phyloP scores from a whole-genome alignment of 768 basidiomycete genomes.

The Rhodotorula toruloides region DNA sequence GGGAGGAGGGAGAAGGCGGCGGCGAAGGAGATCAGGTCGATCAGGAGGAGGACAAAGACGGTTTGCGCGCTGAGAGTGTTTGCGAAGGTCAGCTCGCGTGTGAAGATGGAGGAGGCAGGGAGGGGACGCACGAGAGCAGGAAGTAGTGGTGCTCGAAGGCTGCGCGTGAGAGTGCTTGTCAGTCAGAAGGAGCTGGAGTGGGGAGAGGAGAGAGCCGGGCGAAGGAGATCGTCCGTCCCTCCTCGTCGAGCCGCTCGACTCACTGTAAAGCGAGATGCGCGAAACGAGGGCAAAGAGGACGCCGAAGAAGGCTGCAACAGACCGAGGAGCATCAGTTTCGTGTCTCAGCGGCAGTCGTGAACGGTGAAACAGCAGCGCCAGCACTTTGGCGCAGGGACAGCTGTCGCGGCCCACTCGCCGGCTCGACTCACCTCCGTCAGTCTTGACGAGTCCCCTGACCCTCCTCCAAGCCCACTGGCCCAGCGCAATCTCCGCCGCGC shows the following conservation, averaged over 20 bases:
- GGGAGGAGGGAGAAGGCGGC: slow-evolving; percentile 25
- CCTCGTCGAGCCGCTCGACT: no score
- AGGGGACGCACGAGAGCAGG: slow-evolving; percentile 29
- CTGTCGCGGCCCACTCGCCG: no score
- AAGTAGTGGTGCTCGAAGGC: slow-evolving; percentile 35
- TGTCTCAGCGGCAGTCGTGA: no score
- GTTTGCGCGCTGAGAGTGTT: slow-evolving; percentile 1
- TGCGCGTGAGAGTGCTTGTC: neutral
- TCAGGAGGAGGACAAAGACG: slow-evolving; percentile 23
- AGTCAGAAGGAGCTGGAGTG: neutral
- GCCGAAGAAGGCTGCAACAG: slow-evolving; percentile 20
- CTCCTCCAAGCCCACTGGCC: slow-evolving; percentile 19
- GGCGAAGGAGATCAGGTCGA: slow-evolving; percentile 28
- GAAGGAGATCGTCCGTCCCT: no score
- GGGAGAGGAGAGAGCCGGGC: no score
- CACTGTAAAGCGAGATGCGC: slow-evolving; percentile 26
- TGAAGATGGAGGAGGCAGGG: neutral
- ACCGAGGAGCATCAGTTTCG: neutral
- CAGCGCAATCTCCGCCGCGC: slow-evolving; percentile 19
- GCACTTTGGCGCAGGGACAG: no score
- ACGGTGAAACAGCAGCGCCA: no score
- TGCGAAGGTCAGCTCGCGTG: no score
- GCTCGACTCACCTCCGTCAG: slow-evolving; percentile 24
- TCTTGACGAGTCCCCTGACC: slow-evolving; percentile 6
- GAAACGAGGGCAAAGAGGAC: slow-evolving; percentile 25